Evolutionary conservation across 2,329 filamentous ascomycete species (phyloP).

Genomic region (Gyromitra esculenta): DNA sequence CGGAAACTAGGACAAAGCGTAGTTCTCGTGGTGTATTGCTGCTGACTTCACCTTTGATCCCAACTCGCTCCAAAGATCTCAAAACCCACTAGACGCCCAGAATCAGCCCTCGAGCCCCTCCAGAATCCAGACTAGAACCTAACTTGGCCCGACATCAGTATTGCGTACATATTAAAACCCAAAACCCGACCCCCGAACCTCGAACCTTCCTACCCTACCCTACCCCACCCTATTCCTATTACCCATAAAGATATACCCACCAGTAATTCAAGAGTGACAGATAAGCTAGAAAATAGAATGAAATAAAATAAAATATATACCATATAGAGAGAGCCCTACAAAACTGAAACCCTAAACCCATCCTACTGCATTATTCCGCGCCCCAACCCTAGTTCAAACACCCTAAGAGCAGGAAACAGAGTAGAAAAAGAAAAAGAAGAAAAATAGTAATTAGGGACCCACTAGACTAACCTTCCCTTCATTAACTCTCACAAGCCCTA

Average conservation of each 20-base stretch:
- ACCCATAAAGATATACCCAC: background rate
- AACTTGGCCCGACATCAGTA: no score
- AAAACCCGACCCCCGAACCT: no score
- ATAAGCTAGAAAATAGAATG: background rate
- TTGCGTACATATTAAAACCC: no score
- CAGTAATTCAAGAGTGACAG: no score
- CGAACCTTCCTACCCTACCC: background rate
- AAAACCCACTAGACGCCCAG: no score
- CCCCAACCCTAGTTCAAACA: background rate
- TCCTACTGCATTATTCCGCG: no score
- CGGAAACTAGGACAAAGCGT: background rate
- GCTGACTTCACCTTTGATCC: no score
- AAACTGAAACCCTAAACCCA: background rate
- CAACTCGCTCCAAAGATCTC: no score
- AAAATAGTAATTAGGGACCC: slow-evolving; percentile 8
- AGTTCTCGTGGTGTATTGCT: no score
- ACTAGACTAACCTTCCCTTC: background rate
- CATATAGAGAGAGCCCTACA: background rate
- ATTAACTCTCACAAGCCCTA: background rate
- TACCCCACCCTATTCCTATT: background rate
- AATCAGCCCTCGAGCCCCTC: no score
- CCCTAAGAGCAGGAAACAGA: background rate
- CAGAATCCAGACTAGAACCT: no score
- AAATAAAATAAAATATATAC: background rate
- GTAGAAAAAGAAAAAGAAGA: background rate